Evolutionary conservation across 2,329 filamentous ascomycete species (phyloP).

Genomic region (Penicillium sp.): DNA sequence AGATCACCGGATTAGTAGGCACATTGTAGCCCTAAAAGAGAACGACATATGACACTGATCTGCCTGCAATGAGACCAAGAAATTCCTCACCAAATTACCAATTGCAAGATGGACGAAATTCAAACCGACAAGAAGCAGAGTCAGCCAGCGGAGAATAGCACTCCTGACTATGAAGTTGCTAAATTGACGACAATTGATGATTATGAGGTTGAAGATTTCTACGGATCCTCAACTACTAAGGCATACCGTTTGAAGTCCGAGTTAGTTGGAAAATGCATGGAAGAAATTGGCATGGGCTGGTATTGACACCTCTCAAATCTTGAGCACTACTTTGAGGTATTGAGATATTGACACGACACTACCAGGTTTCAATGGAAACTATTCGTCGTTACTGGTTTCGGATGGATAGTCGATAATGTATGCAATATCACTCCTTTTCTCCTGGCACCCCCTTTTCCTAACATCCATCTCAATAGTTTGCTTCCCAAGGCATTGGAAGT

Average conservation of each 20-base stretch:
- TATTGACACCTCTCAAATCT: slow-evolving; percentile 13
- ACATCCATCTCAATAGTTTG: slow-evolving; percentile 13
- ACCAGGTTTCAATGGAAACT: slow-evolving; percentile 56
- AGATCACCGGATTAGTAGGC: neutral
- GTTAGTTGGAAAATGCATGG: slow-evolving; percentile 27
- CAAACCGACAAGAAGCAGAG: slow-evolving; percentile 12
- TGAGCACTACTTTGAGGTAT: neutral
- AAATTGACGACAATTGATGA: slow-evolving; percentile 31
- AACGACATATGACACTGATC: slow-evolving; percentile 6
- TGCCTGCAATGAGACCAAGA: neutral
- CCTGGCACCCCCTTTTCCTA: neutral
- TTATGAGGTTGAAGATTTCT: slow-evolving; percentile 37
- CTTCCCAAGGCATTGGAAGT: slow-evolving; percentile 33
- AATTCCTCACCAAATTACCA: neutral
- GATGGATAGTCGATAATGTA: slow-evolving; percentile 66
- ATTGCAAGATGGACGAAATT: slow-evolving; percentile 22
- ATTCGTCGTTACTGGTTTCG: slow-evolving; percentile 66
- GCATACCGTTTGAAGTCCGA: slow-evolving; percentile 36
- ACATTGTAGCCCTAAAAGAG: neutral
- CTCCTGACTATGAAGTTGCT: slow-evolving; percentile 11
- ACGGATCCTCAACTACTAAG: slow-evolving; percentile 36
- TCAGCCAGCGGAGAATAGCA: neutral
- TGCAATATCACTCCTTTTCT: neutral
- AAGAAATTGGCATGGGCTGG: slow-evolving; percentile 34
- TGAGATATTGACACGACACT: slow-evolving; percentile 4